Percentiles rank a stretch among this genome's conserved stretches.
These are phyloP conservation scores for Mortierella sp. DNA, from an alignment of 371 early-diverging fungal species.

Conservation along the genomic window DNA sequence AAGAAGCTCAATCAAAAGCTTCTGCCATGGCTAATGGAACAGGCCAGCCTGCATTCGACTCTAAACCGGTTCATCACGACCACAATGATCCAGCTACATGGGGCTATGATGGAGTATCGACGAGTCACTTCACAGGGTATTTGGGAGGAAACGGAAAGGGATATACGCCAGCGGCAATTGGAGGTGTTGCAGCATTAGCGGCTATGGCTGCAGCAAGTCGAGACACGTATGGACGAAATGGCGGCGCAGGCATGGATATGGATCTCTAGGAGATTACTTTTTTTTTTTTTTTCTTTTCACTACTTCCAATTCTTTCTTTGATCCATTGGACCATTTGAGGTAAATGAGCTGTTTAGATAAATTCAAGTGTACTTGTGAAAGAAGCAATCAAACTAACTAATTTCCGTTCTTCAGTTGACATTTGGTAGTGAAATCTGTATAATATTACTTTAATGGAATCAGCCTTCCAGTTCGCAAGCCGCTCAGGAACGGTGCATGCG, in stretches of 20 bases:
- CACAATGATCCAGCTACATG: constrained; percentile 53
- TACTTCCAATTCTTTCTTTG: background rate
- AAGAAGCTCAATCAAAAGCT: constrained; percentile 22
- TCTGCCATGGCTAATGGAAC: constrained; percentile 11
- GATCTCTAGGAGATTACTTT: constrained; percentile 14
- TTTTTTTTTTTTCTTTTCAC: background rate
- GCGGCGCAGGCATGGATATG: constrained; percentile 43
- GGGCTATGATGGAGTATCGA: constrained; percentile 13
- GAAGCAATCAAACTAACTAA: too few relatives aligned
- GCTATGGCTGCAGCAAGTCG: constrained; percentile 44
- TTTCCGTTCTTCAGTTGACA: too few relatives aligned
- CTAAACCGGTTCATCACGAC: constrained; percentile 32
- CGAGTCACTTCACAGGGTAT: constrained; percentile 32
- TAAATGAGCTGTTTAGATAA: too few relatives aligned
- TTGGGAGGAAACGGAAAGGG: constrained; percentile 44
- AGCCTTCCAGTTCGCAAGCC: too few relatives aligned
- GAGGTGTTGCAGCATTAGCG: constrained; percentile 51
- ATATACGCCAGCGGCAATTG: constrained; percentile 48
- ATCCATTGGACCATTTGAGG: too few relatives aligned
- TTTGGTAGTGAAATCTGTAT: too few relatives aligned
- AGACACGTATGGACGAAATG: constrained; percentile 14
- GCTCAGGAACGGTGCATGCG: too few relatives aligned
- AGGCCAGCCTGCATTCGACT: background rate
- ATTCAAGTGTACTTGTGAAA: too few relatives aligned
- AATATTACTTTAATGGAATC: too few relatives aligned